phyloP scores from a whole-genome alignment of 1,139 yeast species.

The Protomyces macrosporus region DNA sequence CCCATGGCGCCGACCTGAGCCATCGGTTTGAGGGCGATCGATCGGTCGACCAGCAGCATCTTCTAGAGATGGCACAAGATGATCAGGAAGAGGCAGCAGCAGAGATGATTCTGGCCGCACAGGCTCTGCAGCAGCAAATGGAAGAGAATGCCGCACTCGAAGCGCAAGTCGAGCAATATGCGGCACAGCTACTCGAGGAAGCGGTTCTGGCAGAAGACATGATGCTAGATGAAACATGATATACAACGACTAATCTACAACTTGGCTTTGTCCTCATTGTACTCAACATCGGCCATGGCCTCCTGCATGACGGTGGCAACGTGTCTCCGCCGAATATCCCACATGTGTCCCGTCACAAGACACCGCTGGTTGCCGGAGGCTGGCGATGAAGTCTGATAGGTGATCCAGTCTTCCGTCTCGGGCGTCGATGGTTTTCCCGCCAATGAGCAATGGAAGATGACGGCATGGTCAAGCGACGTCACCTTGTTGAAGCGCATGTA shows the following conservation, averaged over 20 bases:
- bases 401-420: constrained; percentile 15
- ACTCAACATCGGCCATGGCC: constrained; percentile 15
- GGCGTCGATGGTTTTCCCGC: constrained; percentile 14
- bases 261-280: background rate
- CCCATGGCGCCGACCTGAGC: background rate
- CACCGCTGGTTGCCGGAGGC: constrained; percentile 20
- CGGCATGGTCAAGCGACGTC: constrained; percentile 18
- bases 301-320: constrained; percentile 23
- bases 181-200: background rate
- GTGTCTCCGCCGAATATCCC: constrained; percentile 13
- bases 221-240: background rate
- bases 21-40: background rate
- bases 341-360: constrained; percentile 20
- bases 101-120: background rate
- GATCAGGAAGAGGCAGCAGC: background rate
- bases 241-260: background rate
- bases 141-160: background rate
- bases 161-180: background rate
- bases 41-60: background rate
- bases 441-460: constrained; percentile 11
- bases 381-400: constrained; percentile 12
- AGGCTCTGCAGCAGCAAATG: background rate
- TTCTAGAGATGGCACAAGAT: background rate
- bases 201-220: background rate
- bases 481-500: constrained; percentile 5